A percentile compares a stretch with the other conserved stretches of the same genome.
Conservation (phyloP, 2,329 filamentous ascomycete species). For the Penicillium sp. region DNA sequence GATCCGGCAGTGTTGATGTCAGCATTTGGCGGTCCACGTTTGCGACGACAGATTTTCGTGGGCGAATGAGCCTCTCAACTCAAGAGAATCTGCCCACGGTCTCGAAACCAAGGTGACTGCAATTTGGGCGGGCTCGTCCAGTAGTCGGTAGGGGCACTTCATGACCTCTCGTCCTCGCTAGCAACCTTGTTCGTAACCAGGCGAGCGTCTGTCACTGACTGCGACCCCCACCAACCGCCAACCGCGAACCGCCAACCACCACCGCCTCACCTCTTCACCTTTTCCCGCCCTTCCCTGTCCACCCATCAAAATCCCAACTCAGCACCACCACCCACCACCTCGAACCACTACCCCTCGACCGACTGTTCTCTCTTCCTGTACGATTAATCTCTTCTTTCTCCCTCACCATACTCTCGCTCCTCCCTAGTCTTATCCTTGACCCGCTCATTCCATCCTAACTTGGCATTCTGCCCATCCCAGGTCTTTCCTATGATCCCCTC, state of each 20-base stretch:
- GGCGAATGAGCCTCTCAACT: background rate
- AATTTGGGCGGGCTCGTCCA: background rate
- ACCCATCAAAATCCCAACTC: background rate
- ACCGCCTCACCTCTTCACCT: slow-evolving; percentile 28
- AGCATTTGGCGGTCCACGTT: slow-evolving; percentile 19
- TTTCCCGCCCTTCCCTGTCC: slow-evolving; percentile 11
- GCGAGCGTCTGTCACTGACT: background rate
- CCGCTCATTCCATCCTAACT: slow-evolving; percentile 10
- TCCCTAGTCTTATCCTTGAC: background rate
- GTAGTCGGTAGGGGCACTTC: no score
- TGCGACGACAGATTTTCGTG: slow-evolving; percentile 3
- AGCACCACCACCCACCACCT: background rate
- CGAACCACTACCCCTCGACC: background rate
- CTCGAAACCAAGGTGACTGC: background rate
- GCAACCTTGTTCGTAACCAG: no score
- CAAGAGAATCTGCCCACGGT: background rate
- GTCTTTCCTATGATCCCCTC: slow-evolving; percentile 26
- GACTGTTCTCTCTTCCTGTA: background rate
- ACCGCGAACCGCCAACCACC: slow-evolving; percentile 8
- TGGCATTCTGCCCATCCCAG: slow-evolving; percentile 5
- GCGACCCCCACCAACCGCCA: slow-evolving; percentile 3
- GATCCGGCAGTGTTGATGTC: slow-evolving; percentile 31
- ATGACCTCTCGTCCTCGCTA: no score
- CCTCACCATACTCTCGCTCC: background rate
- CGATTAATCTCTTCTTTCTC: background rate